phyloP scores from a whole-genome alignment of 495 filamentous ascomycete genomes.

The Tuber brumale region DNA sequence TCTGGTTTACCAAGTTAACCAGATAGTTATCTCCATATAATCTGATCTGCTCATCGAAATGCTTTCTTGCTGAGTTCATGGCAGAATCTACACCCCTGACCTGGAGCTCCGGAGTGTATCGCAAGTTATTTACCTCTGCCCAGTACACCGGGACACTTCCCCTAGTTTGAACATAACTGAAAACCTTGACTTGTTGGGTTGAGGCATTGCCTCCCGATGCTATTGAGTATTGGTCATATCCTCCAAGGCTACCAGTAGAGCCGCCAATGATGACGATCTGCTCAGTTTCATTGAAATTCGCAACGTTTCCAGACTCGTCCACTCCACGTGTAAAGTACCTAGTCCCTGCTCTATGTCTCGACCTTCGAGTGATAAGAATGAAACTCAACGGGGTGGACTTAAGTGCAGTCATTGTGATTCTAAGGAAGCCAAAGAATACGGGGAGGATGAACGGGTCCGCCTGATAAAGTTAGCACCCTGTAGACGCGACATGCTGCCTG shows the following conservation, averaged over 20 bases:
- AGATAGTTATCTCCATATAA: conserved; percentile 95
- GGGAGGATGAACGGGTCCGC: conserved; percentile 91
- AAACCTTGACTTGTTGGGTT: conserved; percentile 57
- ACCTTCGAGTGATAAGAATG: conserved; percentile 79
- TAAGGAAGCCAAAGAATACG: conserved; percentile 89
- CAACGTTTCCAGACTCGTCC: conserved; percentile 85
- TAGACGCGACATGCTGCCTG: not conserved
- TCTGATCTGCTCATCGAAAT: conserved; percentile 88
- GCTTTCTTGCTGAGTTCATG: conserved; percentile 67
- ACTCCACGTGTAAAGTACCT: conserved; percentile 91
- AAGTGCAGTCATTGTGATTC: conserved; percentile 72
- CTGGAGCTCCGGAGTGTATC: conserved; percentile 85
- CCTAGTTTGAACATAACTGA: conserved; percentile 92
- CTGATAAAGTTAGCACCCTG: conserved; percentile 45
- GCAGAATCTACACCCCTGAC: conserved; percentile 80
- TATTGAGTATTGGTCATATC: conserved; percentile 46
- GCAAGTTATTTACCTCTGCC: conserved; percentile 87
- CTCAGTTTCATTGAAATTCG: conserved; percentile 98
- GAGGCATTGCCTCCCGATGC: conserved; percentile 14
- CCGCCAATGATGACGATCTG: conserved; percentile 86
- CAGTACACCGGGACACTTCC: conserved; percentile 94
- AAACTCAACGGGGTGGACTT: conserved; percentile 79
- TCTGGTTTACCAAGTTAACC: conserved; percentile 95
- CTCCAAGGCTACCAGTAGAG: conserved; percentile 62
- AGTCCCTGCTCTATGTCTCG: conserved; percentile 78